These are phyloP conservation scores for Ochetophila trinervis DNA, from an alignment of 306 rosid genomes.

Conservation along the genomic window DNA sequence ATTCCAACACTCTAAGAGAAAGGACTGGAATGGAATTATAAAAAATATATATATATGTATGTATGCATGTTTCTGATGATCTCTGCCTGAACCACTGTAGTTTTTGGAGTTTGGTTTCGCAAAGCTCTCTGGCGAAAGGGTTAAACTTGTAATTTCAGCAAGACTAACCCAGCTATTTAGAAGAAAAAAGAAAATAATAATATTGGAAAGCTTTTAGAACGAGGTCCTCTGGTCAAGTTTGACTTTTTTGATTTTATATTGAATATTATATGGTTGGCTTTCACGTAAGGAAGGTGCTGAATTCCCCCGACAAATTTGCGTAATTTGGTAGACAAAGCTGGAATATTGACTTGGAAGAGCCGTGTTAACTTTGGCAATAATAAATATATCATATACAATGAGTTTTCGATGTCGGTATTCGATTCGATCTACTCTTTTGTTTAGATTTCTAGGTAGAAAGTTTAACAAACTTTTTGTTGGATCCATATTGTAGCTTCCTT, in stretches of 20 bases:
- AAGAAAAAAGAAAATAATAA: no score
- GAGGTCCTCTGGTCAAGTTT: neutral
- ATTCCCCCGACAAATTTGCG: neutral
- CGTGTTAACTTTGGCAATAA: neutral
- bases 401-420: no score
- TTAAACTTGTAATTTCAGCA: neutral
- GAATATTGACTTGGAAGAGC: slow-evolving; percentile 12
- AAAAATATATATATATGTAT: no score
- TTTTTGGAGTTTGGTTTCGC: no score
- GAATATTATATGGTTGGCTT: neutral
- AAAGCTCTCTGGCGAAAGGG: no score
- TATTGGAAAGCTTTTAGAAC: no score
- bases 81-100: neutral
- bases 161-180: no score
- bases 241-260: no score
- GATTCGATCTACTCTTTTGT: neutral
- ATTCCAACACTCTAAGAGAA: slow-evolving; percentile 28
- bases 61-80: no score
- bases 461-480: no score
- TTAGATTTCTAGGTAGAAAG: no score
- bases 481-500: neutral
- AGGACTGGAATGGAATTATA: neutral
- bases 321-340: neutral
- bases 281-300: neutral
- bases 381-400: no score